Evolutionary conservation across 805 yeast genomes (phyloP).

Genomic region (Wickerhamomyces sydowiorum): DNA sequence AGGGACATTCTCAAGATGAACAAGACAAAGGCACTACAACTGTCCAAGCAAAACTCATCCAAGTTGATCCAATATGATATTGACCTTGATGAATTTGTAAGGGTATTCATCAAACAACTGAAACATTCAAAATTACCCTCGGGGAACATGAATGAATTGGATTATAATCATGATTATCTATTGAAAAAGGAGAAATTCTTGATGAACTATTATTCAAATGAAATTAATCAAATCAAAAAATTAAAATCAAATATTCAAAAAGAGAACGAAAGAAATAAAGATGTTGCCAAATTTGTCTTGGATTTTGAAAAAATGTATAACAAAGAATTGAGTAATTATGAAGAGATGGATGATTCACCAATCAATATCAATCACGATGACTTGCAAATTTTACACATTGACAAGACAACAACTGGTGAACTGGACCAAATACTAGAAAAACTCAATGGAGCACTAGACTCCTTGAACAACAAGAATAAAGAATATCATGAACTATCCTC

Average conservation of each 20-base stretch:
- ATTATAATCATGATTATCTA: slow-evolving; percentile 18
- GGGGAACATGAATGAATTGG: slow-evolving; percentile 4
- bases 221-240: slow-evolving; percentile 10
- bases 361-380: background rate
- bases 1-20: slow-evolving; percentile 11
- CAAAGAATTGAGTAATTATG: slow-evolving; percentile 8
- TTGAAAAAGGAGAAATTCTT: slow-evolving; percentile 11
- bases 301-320: slow-evolving; percentile 9
- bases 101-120: slow-evolving; percentile 7
- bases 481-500: background rate
- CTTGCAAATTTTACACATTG: background rate
- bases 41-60: slow-evolving; percentile 2
- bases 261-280: slow-evolving; percentile 8
- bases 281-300: slow-evolving; percentile 6
- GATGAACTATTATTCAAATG: slow-evolving; percentile 13
- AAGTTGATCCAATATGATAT: slow-evolving; percentile 3
- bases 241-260: slow-evolving; percentile 7
- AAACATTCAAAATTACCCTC: slow-evolving; percentile 12
- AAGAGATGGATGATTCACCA: slow-evolving; percentile 4
- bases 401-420: background rate
- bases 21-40: slow-evolving; percentile 10
- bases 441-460: background rate
- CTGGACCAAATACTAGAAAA: background rate
- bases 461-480: background rate
- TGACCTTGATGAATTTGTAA: slow-evolving; percentile 7